phyloP scores from a whole-genome alignment of 257 asterid species.

The Rhazya stricta region DNA sequence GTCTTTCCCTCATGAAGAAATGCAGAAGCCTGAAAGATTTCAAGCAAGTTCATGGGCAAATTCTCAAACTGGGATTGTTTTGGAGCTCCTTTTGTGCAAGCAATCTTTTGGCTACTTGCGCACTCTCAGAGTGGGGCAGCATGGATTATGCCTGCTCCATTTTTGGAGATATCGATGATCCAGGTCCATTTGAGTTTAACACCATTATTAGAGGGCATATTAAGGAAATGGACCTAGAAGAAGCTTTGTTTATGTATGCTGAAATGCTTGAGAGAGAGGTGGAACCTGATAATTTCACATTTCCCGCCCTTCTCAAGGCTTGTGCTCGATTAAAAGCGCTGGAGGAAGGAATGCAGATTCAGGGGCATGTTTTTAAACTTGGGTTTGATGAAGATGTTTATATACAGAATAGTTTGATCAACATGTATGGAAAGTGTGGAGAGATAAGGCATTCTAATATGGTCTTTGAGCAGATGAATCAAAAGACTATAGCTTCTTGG shows the following conservation, averaged over 20 bases:
- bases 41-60: conserved; percentile 63
- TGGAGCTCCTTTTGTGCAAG: conserved; percentile 55
- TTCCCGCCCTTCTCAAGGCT: conserved; percentile 59
- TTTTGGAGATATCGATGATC: conserved; percentile 46
- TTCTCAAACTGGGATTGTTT: conserved; percentile 58
- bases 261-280: conserved; percentile 58
- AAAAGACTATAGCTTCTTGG: conserved; percentile 74
- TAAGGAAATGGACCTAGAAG: conserved; percentile 39
- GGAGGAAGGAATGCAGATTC: conserved; percentile 57
- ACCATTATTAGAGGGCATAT: conserved; percentile 58
- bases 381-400: conserved; percentile 58
- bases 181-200: conserved; percentile 61
- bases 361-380: conserved; percentile 54
- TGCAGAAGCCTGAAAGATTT: conserved; percentile 48
- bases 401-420: conserved; percentile 69
- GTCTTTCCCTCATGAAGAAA: conserved; percentile 47
- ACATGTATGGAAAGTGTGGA: conserved; percentile 72
- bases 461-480: conserved; percentile 50
- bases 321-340: conserved; percentile 35
- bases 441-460: conserved; percentile 27
- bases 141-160: conserved; percentile 79
- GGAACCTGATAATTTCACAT: conserved; percentile 60
- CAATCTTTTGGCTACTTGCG: conserved; percentile 71
- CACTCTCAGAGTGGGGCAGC: conserved; percentile 80
- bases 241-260: conserved; percentile 40